Base-by-base conservation (phyloP, 208 protist species). In the Phytomonas sp. region DNA sequence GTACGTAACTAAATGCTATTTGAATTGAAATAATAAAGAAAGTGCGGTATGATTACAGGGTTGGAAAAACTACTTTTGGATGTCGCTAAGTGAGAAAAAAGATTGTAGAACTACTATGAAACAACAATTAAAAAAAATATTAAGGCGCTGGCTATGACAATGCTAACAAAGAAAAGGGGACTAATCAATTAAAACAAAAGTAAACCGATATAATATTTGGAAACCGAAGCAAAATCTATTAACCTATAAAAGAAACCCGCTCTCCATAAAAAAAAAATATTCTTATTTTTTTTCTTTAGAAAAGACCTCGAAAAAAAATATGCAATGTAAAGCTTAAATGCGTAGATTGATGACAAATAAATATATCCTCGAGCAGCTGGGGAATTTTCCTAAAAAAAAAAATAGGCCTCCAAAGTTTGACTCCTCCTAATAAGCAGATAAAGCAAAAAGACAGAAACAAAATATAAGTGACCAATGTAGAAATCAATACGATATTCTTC, bases 191-290 rank as follows among this genome's bases (percentile, higher is more conserved):
- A 59, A 33, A 46, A 17, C 43, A 65, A 65, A 65, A 40, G n/a
- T 51, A 65, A 60, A 59, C 20, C 23, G 6, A 65, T 60, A 7
- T 65, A 65, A 53, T 65, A 65, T 26, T 40, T 65, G 36, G n/a
- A 65, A 37, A 65, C 17, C n/a, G 23, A 26, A 7, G 26, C 11
- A 65, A 65, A 37, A 65, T 65, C 61, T 65, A 65, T 60, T 37
- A 65, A 65, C 5, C 37, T 65, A 40, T 40, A 7, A 37, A 65
- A n/a, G 17, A n/a, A 65, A 65, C 13, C 33, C 6, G 17, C 20
- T 65, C 17, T 46, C 20, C 62, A 65, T 56, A 65, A 67, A 65
- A 61, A 72, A 61, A 67, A 71, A 65, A 62, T 69, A 65, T 65
- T 46, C 1, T 37, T 1, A 60, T 51, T 65, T 4, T 65, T 46